Conservation (phyloP, 352 stramenopile genomes). For the Halophytophthora batemanensis region DNA sequence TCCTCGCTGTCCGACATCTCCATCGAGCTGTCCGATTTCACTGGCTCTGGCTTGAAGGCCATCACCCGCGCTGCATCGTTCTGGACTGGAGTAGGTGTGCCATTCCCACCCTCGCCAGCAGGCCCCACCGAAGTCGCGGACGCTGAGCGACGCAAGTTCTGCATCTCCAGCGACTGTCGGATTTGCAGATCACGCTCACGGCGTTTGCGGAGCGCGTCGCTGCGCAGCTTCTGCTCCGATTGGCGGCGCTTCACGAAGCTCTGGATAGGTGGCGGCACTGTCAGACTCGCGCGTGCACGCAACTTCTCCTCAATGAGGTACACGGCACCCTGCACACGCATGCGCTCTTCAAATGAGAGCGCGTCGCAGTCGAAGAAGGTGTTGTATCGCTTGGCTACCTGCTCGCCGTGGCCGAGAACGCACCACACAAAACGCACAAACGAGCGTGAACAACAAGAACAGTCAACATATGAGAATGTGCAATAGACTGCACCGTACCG, state of each 20-base stretch:
- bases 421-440: no score
- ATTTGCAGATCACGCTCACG: slow-evolving; percentile 76
- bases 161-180: slow-evolving; percentile 53
- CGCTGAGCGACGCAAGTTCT: slow-evolving; percentile 25
- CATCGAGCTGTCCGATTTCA: slow-evolving; percentile 66
- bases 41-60: slow-evolving; percentile 3
- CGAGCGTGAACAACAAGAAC: slow-evolving; percentile 11
- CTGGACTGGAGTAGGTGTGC: slow-evolving; percentile 7
- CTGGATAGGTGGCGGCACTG: slow-evolving; percentile 75
- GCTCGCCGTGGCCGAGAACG: no score
- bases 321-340: slow-evolving; percentile 63
- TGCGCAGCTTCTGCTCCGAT: slow-evolving; percentile 74
- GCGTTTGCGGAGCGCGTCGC: slow-evolving; percentile 65
- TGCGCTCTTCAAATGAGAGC: slow-evolving; percentile 41
- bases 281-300: slow-evolving; percentile 31
- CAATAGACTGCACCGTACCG: slow-evolving; percentile 25
- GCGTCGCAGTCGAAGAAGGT: slow-evolving; percentile 70
- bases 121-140: slow-evolving; percentile 7
- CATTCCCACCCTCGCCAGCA: slow-evolving; percentile 13
- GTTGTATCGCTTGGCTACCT: slow-evolving; percentile 72
- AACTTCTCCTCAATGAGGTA: slow-evolving; percentile 68
- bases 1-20: slow-evolving; percentile 64
- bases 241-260: slow-evolving; percentile 77
- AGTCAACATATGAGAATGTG: not conserved
- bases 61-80: slow-evolving; percentile 19